Evolutionary conservation across 257 asterid species (phyloP).

Genomic region (Ocimum tenuiflorum): DNA sequence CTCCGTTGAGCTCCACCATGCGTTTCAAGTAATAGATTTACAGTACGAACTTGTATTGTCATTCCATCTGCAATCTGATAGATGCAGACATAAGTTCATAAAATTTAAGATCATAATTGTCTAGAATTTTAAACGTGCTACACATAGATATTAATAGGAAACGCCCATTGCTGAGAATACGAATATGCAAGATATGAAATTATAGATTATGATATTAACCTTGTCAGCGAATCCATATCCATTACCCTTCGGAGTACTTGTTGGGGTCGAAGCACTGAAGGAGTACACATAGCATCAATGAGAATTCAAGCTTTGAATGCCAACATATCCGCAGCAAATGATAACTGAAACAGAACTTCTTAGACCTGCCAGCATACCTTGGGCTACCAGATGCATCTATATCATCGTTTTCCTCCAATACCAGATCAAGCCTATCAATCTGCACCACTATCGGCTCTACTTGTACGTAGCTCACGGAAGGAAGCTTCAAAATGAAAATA

Average conservation of each 20-base stretch:
- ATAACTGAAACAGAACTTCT: conserved; percentile 23
- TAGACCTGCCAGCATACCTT: conserved; percentile 37
- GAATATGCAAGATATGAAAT: conserved; percentile 10
- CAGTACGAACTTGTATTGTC: conserved; percentile 76
- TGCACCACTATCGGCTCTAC: conserved; percentile 84
- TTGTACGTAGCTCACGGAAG: conserved; percentile 91
- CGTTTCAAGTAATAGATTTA: conserved; percentile 90
- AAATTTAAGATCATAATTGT: conserved; percentile 6
- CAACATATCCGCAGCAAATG: conserved; percentile 4
- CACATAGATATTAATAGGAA: background rate
- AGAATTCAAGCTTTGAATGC: conserved; percentile 14
- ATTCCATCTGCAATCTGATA: conserved; percentile 97
- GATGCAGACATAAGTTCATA: conserved; percentile 23
- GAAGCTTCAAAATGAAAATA: conserved; percentile 58
- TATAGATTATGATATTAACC: conserved; percentile 40
- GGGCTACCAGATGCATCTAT: conserved; percentile 46
- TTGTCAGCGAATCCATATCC: conserved; percentile 96
- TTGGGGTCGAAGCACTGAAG: conserved; percentile 48
- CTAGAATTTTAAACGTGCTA: conserved; percentile 9
- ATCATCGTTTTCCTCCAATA: conserved; percentile 86
- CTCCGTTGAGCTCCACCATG: conserved; percentile 79
- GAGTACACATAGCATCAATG: conserved; percentile 14
- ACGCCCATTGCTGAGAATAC: conserved; percentile 2
- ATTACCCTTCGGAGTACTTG: conserved; percentile 52
- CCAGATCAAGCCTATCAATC: conserved; percentile 83